Evolutionary conservation across 2,329 filamentous ascomycete species (phyloP), one percentile per base, ranked within the genome.

Genomic region (Neurospora sp.): DNA sequence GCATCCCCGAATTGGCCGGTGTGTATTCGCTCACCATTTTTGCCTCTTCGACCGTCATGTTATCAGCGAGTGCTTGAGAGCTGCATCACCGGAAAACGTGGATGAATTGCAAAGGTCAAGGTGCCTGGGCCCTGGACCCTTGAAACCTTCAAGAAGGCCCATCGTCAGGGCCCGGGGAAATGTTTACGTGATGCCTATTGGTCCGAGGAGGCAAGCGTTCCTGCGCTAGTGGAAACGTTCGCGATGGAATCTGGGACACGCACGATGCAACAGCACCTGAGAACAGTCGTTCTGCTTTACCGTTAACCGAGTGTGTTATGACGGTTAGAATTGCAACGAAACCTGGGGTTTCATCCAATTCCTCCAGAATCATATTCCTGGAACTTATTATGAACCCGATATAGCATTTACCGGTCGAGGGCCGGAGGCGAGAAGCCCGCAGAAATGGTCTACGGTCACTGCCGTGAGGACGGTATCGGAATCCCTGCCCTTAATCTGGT

Each of bases 91-190:
- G 52, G 52, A 62, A 62, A 62, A 62, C 52, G 23, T 33, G 23
- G 52, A 33, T 62, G 52, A 4, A 9, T 33, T 62, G 23, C 46
- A 58, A 58, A 28, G 23, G 23, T 58, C 46, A 28, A 66, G 38
- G 66, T 43, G 66, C 67, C 36, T 33, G 33, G 6, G 33, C 6
- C 33, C 33, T n/a, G 33, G 72, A 69, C 46, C 71, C 68, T 68
- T 71, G 72, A 73, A 73, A 72, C 72, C 71, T 74, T 73, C 72
- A 39, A 74, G 70, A 74, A 74, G 71, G 67, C 70, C 72, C 71
- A 71, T 71, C 58, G 67, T 68, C 73, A 74, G 70, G 73, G 72
- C 43, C 66, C 71, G 73, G 67, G 69, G 67, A 67, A 43, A 33
- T 52, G 40, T 70, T 73, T 69, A 72, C 73, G 73, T 70, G 72